phyloP scores from a whole-genome alignment of 2,329 filamentous ascomycete genomes.

The Pestalotiopsis sp. region DNA sequence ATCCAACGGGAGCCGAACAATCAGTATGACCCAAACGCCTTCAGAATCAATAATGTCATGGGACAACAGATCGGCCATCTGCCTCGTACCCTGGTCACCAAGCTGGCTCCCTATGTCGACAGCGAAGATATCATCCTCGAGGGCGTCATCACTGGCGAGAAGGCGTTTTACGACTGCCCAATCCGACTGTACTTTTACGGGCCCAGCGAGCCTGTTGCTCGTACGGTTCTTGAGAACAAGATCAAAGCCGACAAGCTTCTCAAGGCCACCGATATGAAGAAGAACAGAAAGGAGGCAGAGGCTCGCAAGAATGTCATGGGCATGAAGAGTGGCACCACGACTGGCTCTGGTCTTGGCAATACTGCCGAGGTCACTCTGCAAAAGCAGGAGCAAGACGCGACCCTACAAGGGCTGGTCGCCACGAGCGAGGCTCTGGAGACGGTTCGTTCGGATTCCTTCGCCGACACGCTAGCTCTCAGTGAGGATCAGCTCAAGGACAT shows the following conservation, averaged over 20 bases:
- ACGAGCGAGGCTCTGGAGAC: conserved; percentile 70
- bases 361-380: conserved; percentile 19
- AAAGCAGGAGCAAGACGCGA: conserved; percentile 40
- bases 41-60: conserved; percentile 77
- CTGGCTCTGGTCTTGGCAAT: conserved; percentile 35
- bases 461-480: conserved; percentile 71
- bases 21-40: conserved; percentile 73
- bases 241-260: conserved; percentile 70
- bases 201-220: conserved; percentile 55
- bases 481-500: conserved; percentile 72
- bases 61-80: conserved; percentile 79
- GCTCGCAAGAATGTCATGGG: conserved; percentile 48
- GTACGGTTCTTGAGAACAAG: conserved; percentile 57
- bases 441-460: conserved; percentile 60
- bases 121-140: conserved; percentile 65
- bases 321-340: conserved; percentile 40
- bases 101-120: conserved; percentile 74
- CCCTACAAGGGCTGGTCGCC: conserved; percentile 65
- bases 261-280: conserved; percentile 56
- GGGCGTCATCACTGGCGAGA: conserved; percentile 68
- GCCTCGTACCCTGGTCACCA: conserved; percentile 66
- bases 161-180: conserved; percentile 72
- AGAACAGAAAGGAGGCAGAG: conserved; percentile 56
- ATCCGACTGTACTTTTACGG: conserved; percentile 72
- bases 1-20: conserved; percentile 65